Evolutionary conservation across 306 rosid genomes (phyloP), one percentile per base, ranked within the genome.

Genomic region (Canavalia gladiata): DNA sequence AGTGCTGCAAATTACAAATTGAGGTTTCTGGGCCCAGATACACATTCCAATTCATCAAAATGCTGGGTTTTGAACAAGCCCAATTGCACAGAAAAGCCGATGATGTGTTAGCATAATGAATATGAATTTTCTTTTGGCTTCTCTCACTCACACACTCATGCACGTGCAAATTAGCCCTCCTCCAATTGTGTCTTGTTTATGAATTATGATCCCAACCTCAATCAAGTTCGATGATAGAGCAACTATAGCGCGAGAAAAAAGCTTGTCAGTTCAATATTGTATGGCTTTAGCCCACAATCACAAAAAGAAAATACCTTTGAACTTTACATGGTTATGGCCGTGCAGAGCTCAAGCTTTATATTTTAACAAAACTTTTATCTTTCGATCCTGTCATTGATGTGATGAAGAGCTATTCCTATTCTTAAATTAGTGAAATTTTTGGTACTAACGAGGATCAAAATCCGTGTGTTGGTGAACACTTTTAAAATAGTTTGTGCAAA

Each of bases 1-100:
- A 75, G 74, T 34, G 85, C 76, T 80, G 30, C 79, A 46, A 67
- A 50, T 73, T 66, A 56, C 68, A 73, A 80, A 77, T 60, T 37
- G 4, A 79, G 60, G 47, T 76, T 74, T 76, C 35, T 31, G 70
- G 86, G 74, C 87, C 88, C 59, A 75, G 10, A 9, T 51, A 2
- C 55, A 25, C 51, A 52, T 49, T 52, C 41, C 6, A 63, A 41
- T 50, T 70, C 58, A 57, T 72, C 18, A 76, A 57, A 73, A 45
- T 46, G 52, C 25, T 54, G 60, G 78, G 43, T 66, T 79, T 28
- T 30, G 64, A 41, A 59, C 43, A 10, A 70, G 58, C 81, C 55
- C 85, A 74, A 50, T 25, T 31, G 30, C 13, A 34, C n/a, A 25
- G 42, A 30, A 45, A 60, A 50, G 33, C 11, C 52, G 1, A 5